phyloP scores from a whole-genome alignment of 306 rosid genomes.

The Lathyrus sativus region DNA sequence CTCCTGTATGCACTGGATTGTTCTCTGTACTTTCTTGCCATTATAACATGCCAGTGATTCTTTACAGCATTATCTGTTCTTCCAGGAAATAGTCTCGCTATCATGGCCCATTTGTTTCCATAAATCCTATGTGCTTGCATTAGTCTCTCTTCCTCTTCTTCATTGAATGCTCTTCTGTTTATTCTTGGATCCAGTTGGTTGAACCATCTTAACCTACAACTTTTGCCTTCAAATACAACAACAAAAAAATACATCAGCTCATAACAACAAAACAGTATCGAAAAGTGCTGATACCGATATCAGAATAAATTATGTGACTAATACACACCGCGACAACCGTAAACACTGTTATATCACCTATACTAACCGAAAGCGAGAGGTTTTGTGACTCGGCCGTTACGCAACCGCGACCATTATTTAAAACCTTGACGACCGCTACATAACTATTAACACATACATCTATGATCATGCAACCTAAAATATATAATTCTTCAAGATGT shows the following conservation, averaged over 20 bases:
- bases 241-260: no score
- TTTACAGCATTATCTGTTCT: slow-evolving; percentile 95
- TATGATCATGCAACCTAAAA: neutral
- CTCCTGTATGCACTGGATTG: slow-evolving; percentile 80
- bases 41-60: slow-evolving; percentile 98
- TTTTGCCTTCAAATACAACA: slow-evolving; percentile 60
- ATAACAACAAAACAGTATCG: no score
- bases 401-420: no score
- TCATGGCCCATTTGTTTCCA: slow-evolving; percentile 98
- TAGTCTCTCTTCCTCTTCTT: slow-evolving; percentile 90
- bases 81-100: slow-evolving; percentile 91
- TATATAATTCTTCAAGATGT: neutral
- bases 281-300: no score
- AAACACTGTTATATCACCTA: no score
- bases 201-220: slow-evolving; percentile 95
- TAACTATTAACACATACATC: no score
- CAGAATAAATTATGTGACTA: no score
- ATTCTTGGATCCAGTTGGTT: slow-evolving; percentile 96
- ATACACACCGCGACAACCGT: no score
- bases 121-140: slow-evolving; percentile 91
- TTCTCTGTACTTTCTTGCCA: slow-evolving; percentile 92
- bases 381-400: no score
- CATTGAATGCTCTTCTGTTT: slow-evolving; percentile 76
- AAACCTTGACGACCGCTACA: no score
- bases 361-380: no score